Conservation (phyloP, 495 filamentous ascomycete species). For the Neurospora sp. region DNA sequence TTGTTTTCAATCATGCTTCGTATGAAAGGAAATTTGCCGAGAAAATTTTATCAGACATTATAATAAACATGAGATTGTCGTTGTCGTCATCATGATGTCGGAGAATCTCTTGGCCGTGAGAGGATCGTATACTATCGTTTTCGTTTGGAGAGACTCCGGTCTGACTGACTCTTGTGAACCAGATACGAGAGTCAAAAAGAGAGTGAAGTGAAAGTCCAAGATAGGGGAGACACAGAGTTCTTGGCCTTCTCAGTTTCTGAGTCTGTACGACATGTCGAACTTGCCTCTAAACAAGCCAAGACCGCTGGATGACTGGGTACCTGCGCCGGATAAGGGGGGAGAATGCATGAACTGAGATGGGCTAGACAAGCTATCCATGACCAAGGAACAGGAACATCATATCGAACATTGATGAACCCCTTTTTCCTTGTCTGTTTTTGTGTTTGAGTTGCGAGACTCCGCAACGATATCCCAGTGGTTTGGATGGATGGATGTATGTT, state of each 20-base stretch:
- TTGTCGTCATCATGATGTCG: neutral
- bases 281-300: neutral
- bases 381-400: neutral
- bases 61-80: neutral
- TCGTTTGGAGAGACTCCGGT: neutral
- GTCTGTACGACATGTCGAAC: neutral
- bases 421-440: neutral
- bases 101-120: neutral
- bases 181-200: neutral
- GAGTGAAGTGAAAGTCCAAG: neutral
- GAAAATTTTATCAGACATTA: neutral
- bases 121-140: neutral
- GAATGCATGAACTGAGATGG: neutral
- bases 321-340: neutral
- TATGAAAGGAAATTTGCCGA: neutral
- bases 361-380: neutral
- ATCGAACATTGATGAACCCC: neutral
- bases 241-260: neutral
- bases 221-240: neutral
- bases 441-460: neutral
- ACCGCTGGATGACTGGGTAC: neutral
- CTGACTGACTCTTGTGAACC: neutral
- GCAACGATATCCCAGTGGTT: neutral
- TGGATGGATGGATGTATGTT: neutral
- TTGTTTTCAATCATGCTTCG: neutral